Evolutionary conservation across 495 filamentous ascomycete genomes (phyloP), one percentile per base, ranked within the genome.

Genomic region (Podospora pseudopauciseta): DNA sequence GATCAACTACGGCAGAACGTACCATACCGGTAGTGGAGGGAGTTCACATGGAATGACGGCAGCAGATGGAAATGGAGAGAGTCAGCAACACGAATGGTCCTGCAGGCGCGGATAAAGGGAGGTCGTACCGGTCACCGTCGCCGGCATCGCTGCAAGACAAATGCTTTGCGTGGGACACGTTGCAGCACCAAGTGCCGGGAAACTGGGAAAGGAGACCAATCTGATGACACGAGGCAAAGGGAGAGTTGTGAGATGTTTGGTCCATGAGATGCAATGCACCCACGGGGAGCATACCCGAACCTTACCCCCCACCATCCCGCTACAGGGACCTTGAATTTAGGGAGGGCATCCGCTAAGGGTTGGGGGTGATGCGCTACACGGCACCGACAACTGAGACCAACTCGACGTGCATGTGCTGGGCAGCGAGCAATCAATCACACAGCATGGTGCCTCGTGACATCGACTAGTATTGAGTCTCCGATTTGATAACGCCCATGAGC

Each of bases 241-340:
- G 39, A 49, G 39, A 5, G 34, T 6, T 11, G 23, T 23, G 23
- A 39, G 11, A 39, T 4, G 34, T 39, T 39, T 39, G 34, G 34
- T 5, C 34, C 6, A 39, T 1, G 34, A 49, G 15, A 11, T 2
- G 39, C 39, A 16, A 16, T 49, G 39, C 39, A 49, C 18, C 39
- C 9, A 32, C 59, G 59, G 59, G 59, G 59, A 61, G 59, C 23
- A 61, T 61, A 30, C 59, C 59, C 59, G 59, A 30, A 58, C 56
- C 56, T 27, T 58, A 20, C 5, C 56, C 56, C 56, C 56, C 56
- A 58, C 56, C 23, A 58, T 58, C 39, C 9, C 39, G 39, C 13
- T 49, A 49, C 2, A 5, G 2, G 39, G 39, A 49, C 39, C 39
- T 49, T 49, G 39, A 58, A 58, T 26, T 18, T 20, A 20, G 19